These are phyloP conservation scores for Tylopilus sp. DNA, from an alignment of 768 basidiomycete genomes.

Conservation along the genomic window DNA sequence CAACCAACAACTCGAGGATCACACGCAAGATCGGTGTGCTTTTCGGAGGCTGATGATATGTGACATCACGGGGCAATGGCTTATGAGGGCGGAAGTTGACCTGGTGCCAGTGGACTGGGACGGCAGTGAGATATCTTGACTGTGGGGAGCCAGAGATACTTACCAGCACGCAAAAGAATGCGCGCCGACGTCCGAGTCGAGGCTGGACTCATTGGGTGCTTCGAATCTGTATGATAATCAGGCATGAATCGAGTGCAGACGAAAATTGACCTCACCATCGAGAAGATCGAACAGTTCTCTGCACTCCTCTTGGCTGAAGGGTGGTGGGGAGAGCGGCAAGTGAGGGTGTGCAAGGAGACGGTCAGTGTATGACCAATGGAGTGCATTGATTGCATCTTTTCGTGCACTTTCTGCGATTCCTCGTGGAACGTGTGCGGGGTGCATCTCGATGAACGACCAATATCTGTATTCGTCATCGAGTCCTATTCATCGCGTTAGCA, in stretches of 20 bases:
- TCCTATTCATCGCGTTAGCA: constrained; percentile 36
- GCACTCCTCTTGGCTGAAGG: constrained; percentile 76
- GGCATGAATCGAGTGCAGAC: neutral
- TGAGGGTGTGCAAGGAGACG: constrained; percentile 62
- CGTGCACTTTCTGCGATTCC: constrained; percentile 52
- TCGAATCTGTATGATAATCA: constrained; percentile 15
- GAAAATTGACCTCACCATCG: constrained; percentile 22
- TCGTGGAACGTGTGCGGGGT: constrained; percentile 64
- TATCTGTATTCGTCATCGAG: constrained; percentile 76
- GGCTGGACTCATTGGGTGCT: constrained; percentile 32
- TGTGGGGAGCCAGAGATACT: constrained; percentile 21
- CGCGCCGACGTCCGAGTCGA: constrained; percentile 66
- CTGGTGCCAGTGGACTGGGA: constrained; percentile 63
- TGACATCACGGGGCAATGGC: constrained; percentile 55
- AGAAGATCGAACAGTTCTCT: constrained; percentile 67
- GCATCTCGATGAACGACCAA: constrained; percentile 77
- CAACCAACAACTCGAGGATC: constrained; percentile 55
- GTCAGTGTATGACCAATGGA: constrained; percentile 83
- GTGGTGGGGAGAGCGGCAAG: constrained; percentile 45
- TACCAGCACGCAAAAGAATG: constrained; percentile 65
- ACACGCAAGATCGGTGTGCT: constrained; percentile 44
- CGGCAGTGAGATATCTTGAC: constrained; percentile 1
- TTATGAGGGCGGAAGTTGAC: constrained; percentile 65
- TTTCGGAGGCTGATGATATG: constrained; percentile 25
- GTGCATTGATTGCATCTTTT: constrained; percentile 66